Evolutionary conservation across 2,329 filamentous ascomycete genomes (phyloP), one percentile per base, ranked within the genome.

Genomic region (Paraphoma sp.): DNA sequence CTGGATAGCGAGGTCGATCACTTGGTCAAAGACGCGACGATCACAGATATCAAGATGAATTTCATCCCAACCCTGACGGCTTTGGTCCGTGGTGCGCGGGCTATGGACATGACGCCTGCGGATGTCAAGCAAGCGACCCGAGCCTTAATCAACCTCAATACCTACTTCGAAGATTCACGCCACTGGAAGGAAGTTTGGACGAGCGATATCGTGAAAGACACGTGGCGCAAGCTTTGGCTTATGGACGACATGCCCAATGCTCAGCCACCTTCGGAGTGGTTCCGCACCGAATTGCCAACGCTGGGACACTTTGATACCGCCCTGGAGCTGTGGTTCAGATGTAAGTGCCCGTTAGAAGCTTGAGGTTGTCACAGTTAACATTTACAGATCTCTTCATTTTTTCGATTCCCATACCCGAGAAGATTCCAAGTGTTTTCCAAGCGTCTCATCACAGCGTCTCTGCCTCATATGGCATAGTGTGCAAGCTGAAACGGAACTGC

Each of bases 371-470:
- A 3, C 0, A 29, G 52, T 60, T 70, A n/a, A 71, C 54, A 11
- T 57, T 56, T n/a, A 9, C 40, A 73, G 72, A 77, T 60, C 69
- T 82, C 38, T 82, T 86, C 73, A 84, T 86, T 55, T 86, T 85
- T 70, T 84, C 83, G 0, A 82, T 86, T 18, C 82, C 81, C 1
- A 82, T 86, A 5, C 84, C 84, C 0, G 82, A 85, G 45, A 80
- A 82, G 56, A 81, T 84, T 28, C 86, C 86, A 0, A 80, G 79
- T n/a, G 83, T 87, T 4, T 87, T 87, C 69, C 86, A 88, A 69
- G 84, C 84, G 30, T 87, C 86, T 2, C 86, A 88, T 64, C 86
- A 88, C 72, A 85, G 83, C 56, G 84, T 86, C 42, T 84, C 84
- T 51, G 84, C 84, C 5, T 82, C 85, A 0, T 87, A 87, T 55